phyloP scores from a whole-genome alignment of 352 stramenopile genomes.

The Phytopythium helicoides region DNA sequence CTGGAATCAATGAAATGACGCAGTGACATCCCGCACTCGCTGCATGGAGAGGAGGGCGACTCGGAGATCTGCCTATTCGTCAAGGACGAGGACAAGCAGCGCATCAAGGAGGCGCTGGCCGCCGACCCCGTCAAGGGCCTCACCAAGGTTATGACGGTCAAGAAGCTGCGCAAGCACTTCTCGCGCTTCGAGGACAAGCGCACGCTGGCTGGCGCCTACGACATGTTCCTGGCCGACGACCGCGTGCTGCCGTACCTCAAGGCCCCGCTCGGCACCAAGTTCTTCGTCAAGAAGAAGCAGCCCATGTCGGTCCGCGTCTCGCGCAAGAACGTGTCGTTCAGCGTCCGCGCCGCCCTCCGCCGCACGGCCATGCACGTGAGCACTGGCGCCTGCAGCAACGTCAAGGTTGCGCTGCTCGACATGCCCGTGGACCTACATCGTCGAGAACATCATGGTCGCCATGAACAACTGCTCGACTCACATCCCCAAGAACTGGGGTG shows the following conservation, averaged over 20 bases:
- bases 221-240: slow-evolving; percentile 78
- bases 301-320: slow-evolving; percentile 74
- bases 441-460: slow-evolving; percentile 73
- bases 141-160: slow-evolving; percentile 74
- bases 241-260: slow-evolving; percentile 76
- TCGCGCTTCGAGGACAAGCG: slow-evolving; percentile 72
- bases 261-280: slow-evolving; percentile 60
- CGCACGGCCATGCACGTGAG: slow-evolving; percentile 86
- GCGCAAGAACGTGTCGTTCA: slow-evolving; percentile 48
- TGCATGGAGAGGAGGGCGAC: slow-evolving; percentile 44
- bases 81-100: slow-evolving; percentile 83
- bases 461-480: slow-evolving; percentile 73
- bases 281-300: slow-evolving; percentile 82
- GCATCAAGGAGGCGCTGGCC: slow-evolving; percentile 69
- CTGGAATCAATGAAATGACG: no score
- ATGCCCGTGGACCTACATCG: slow-evolving; percentile 61
- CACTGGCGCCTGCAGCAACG: slow-evolving; percentile 85
- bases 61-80: slow-evolving; percentile 79
- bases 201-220: slow-evolving; percentile 66
- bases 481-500: slow-evolving; percentile 89
- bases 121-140: slow-evolving; percentile 55
- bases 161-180: slow-evolving; percentile 85
- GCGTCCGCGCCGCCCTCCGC: slow-evolving; percentile 39
- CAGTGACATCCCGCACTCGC: slow-evolving; percentile 52
- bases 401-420: slow-evolving; percentile 78